These are phyloP conservation scores for Artemisia annua DNA, from an alignment of 129 eudicot species.

Conservation along the genomic window DNA sequence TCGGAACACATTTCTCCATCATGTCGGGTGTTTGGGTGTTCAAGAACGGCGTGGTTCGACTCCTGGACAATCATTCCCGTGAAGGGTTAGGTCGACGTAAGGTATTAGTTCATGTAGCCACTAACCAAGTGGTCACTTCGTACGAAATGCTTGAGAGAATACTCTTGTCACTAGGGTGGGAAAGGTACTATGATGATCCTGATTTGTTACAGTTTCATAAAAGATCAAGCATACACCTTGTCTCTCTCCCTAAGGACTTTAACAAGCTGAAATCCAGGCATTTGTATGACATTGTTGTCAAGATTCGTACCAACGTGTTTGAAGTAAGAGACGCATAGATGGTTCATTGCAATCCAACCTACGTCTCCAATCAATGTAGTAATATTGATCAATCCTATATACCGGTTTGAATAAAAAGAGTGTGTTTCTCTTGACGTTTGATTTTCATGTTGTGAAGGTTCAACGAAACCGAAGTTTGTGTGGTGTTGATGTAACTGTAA, in stretches of 20 bases:
- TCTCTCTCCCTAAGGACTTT: slow-evolving; percentile 44
- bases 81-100: slow-evolving; percentile 24
- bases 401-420: background rate
- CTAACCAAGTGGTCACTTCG: slow-evolving; percentile 32
- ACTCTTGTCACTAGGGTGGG: slow-evolving; percentile 32
- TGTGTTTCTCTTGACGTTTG: background rate
- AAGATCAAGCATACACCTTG: slow-evolving; percentile 28
- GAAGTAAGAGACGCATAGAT: slow-evolving; percentile 38
- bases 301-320: slow-evolving; percentile 32
- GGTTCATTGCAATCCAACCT: background rate
- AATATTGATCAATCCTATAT: background rate
- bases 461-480: too few species aligned
- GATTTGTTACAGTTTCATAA: slow-evolving; percentile 37
- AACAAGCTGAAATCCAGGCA: slow-evolving; percentile 31
- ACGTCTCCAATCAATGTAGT: background rate
- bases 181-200: slow-evolving; percentile 33
- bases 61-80: slow-evolving; percentile 10
- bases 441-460: too few species aligned
- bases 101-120: slow-evolving; percentile 23
- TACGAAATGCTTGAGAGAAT: slow-evolving; percentile 33
- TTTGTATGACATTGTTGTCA: slow-evolving; percentile 42
- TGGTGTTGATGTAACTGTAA: too few species aligned
- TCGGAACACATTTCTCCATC: background rate
- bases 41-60: slow-evolving; percentile 33
- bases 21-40: slow-evolving; percentile 31